Evolutionary conservation across 257 asterid genomes (phyloP).

Genomic region (Penstemon davidsonii): DNA sequence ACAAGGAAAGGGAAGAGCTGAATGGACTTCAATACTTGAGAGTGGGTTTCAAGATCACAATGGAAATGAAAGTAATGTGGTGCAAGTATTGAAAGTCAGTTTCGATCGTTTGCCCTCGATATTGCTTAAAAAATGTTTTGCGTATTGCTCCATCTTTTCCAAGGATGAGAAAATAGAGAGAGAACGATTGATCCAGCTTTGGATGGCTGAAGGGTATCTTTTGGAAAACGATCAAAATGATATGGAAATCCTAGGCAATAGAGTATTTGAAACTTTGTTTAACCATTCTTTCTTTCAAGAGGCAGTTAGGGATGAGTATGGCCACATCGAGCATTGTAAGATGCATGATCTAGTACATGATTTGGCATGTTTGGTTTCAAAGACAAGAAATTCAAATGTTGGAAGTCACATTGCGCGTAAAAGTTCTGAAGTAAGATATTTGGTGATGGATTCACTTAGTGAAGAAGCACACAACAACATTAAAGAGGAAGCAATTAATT

Average conservation of each 20-base stretch:
- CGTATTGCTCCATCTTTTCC: no score
- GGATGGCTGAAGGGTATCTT: conserved; percentile 25
- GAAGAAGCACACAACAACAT: not conserved
- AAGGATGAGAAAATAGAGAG: no score
- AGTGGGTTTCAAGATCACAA: no score
- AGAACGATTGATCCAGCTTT: conserved; percentile 20
- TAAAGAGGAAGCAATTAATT: not conserved
- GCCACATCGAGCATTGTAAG: not conserved
- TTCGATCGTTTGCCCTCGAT: no score
- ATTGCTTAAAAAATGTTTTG: no score
- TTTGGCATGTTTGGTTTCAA: not conserved
- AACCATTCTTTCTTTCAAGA: conserved; percentile 9
- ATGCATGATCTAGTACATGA: conserved; percentile 22
- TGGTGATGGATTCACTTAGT: not conserved
- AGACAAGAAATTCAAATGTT: not conserved
- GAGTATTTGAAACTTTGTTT: not conserved
- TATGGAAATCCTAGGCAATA: conserved; percentile 8
- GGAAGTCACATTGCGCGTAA: not conserved
- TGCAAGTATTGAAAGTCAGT: not conserved
- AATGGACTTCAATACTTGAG: no score
- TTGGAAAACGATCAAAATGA: not conserved
- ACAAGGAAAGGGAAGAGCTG: not conserved
- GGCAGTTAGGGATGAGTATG: not conserved
- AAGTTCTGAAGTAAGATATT: not conserved
- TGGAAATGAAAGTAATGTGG: not conserved